phyloP scores from a whole-genome alignment of 164 flowering plant species.

The Berberis thunbergii region DNA sequence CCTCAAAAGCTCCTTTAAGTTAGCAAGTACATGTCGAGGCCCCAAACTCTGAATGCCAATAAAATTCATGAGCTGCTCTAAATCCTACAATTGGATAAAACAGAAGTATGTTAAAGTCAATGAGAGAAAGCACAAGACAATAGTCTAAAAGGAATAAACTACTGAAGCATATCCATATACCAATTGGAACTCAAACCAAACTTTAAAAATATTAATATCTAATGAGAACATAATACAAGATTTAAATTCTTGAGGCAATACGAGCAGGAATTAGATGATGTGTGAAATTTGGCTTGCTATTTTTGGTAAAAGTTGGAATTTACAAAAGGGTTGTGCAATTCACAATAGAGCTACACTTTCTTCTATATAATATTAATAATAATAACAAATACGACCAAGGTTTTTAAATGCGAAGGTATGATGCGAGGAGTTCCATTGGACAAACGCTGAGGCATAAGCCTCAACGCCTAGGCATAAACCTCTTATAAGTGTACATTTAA shows the following conservation, averaged over 20 bases:
- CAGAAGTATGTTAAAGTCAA: background rate
- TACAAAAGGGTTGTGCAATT: too few relatives aligned
- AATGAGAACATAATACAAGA: background rate
- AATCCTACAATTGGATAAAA: constrained; percentile 40
- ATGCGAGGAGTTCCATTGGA: too few relatives aligned
- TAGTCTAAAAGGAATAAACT: background rate
- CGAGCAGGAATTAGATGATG: too few relatives aligned
- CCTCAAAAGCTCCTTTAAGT: constrained; percentile 67
- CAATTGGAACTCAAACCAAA: background rate
- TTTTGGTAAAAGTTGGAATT: too few relatives aligned
- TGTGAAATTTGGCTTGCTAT: too few relatives aligned
- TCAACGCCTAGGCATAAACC: too few relatives aligned
- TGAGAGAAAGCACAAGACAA: background rate
- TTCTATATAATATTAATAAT: too few relatives aligned
- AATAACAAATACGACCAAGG: too few relatives aligned
- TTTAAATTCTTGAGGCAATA: background rate
- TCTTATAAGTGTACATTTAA: too few relatives aligned
- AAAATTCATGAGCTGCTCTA: constrained; percentile 82
- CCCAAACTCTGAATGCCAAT: constrained; percentile 78
- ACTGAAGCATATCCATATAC: background rate
- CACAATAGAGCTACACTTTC: too few relatives aligned
- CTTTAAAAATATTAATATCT: background rate
- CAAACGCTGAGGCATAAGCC: too few relatives aligned
- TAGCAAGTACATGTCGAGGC: constrained; percentile 78
- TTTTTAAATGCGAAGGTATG: too few relatives aligned